Percentiles rank a stretch among this genome's conserved stretches.
Evolutionary conservation across 78 protist species (phyloP).

Genomic region (Dictyostelium intermedium): DNA sequence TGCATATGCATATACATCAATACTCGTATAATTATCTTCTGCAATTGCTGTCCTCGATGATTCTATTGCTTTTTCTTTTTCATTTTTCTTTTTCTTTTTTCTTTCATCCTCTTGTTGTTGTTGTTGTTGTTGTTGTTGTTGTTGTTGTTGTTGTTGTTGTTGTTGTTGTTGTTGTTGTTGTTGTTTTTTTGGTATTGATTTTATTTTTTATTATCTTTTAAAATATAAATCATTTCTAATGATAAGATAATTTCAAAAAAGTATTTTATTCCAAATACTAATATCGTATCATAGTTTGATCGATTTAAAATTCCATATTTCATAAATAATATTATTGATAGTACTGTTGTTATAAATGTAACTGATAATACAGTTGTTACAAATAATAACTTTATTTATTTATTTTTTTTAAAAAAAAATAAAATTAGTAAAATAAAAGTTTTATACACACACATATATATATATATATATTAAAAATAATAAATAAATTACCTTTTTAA

Average conservation of each 20-base stretch:
- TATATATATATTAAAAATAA: no score
- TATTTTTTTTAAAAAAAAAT: constrained; percentile 26
- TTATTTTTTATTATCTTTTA: background rate
- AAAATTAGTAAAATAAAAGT: background rate
- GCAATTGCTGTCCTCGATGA: background rate
- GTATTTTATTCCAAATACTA: constrained; percentile 3
- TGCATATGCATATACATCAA: background rate
- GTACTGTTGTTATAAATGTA: constrained; percentile 1
- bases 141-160: background rate
- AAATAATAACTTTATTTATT: constrained; percentile 13
- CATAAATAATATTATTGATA: background rate
- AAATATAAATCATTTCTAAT: constrained; percentile 31
- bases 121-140: background rate
- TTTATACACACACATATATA: no score
- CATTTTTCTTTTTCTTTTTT: background rate
- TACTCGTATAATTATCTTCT: background rate
- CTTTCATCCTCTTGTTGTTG: background rate
- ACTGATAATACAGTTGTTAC: constrained; percentile 24
- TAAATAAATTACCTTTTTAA: background rate
- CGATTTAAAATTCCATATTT: background rate
- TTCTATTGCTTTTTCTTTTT: background rate
- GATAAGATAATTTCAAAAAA: constrained; percentile 5
- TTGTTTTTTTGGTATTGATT: background rate
- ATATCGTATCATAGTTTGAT: constrained; percentile 7
- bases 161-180: background rate